These are phyloP conservation scores for Pseudofabraea citricarpa DNA, from an alignment of 2,329 filamentous ascomycete species.

Conservation along the genomic window DNA sequence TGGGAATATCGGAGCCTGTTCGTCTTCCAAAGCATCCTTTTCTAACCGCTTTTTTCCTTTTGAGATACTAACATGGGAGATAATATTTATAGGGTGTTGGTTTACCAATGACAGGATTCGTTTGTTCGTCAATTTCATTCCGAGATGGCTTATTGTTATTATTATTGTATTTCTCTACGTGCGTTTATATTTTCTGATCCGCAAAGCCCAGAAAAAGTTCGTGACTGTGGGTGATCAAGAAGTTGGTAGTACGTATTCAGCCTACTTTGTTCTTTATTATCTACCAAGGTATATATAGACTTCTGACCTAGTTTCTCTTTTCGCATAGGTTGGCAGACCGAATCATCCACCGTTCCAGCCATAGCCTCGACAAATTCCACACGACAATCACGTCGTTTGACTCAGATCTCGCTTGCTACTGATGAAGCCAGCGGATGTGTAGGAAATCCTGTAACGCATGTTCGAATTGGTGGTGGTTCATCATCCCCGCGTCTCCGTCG, in stretches of 20 bases:
- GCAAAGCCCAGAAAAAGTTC: constrained; percentile 27
- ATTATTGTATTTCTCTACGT: constrained; percentile 33
- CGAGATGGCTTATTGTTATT: constrained; percentile 36
- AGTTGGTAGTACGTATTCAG: not conserved
- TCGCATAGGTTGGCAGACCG: no score
- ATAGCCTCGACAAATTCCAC: not conserved
- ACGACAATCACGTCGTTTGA: not conserved
- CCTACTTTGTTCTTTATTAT: no score
- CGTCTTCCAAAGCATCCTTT: no score
- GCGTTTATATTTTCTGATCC: constrained; percentile 34
- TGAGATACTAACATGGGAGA: no score
- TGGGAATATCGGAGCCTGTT: constrained; percentile 29
- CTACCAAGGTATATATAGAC: no score
- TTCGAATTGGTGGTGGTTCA: no score
- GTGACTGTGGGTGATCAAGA: not conserved
- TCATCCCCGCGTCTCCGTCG: no score
- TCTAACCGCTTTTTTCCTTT: no score
- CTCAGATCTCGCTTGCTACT: not conserved
- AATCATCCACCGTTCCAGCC: no score
- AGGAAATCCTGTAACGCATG: no score
- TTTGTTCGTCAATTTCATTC: constrained; percentile 36
- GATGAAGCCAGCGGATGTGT: not conserved
- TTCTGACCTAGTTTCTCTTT: no score
- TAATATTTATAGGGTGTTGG: constrained; percentile 35
- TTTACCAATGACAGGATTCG: constrained; percentile 33